phyloP scores from a whole-genome alignment of 2,329 filamentous ascomycete species.

The Phyllosticta citribraziliensis region DNA sequence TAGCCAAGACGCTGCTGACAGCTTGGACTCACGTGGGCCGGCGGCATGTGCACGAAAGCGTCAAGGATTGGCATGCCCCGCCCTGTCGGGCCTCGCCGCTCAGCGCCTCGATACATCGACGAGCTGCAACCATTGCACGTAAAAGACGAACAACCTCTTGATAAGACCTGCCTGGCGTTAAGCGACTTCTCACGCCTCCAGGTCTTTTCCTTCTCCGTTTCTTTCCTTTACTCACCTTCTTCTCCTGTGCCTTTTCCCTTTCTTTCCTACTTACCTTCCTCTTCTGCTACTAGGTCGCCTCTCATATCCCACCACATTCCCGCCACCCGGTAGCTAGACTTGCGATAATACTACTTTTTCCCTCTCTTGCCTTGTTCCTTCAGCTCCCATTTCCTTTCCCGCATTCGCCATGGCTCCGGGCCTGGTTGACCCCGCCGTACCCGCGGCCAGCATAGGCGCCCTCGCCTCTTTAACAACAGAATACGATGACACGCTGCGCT shows the following conservation, averaged over 20 bases:
- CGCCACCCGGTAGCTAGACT: background rate
- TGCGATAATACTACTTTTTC: background rate
- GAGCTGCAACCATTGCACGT: slow-evolving; percentile 1
- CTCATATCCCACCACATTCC: background rate
- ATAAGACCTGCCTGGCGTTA: slow-evolving; percentile 9
- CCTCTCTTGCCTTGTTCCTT: background rate
- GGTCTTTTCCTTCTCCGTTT: background rate
- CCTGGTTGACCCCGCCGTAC: slow-evolving; percentile 41
- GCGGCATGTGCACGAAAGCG: background rate
- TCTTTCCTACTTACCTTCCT: background rate
- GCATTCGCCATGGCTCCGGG: slow-evolving; percentile 48
- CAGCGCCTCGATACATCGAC: slow-evolving; percentile 2
- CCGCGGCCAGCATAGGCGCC: slow-evolving; percentile 33
- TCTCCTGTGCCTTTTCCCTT: background rate
- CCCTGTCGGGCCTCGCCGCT: slow-evolving; percentile 11
- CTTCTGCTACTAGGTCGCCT: background rate
- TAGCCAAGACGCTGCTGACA: background rate
- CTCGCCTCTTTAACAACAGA: slow-evolving; percentile 57
- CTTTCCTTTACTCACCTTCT: background rate
- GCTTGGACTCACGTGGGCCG: slow-evolving; percentile 4
- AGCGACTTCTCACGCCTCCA: background rate
- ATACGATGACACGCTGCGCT: slow-evolving; percentile 81
- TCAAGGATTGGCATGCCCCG: background rate
- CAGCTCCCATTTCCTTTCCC: background rate
- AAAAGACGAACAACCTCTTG: slow-evolving; percentile 1